phyloP scores from a whole-genome alignment of 1,284 basidiomycete genomes.

The Ceratobasidium sp. region DNA sequence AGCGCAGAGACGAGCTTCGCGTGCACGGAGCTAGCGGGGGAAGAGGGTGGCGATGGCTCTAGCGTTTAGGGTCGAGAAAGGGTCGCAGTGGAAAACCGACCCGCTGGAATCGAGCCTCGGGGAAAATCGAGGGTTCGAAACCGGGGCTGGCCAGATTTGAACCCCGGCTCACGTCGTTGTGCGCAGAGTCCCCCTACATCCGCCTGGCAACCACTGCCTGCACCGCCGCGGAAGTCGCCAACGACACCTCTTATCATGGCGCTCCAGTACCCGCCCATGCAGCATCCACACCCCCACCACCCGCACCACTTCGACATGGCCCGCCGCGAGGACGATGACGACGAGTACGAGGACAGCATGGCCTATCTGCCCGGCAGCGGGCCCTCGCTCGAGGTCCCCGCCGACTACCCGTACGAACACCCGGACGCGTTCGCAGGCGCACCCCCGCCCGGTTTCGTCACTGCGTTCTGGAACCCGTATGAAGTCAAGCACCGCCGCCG shows the following conservation, averaged over 20 bases:
- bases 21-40: neutral
- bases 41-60: neutral
- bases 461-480: constrained; percentile 73
- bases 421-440: neutral
- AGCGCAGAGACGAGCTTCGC: neutral
- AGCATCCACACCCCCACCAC: neutral
- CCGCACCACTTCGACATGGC: neutral
- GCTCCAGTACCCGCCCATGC: neutral
- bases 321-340: constrained; percentile 16
- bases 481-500: constrained; percentile 91
- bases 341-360: neutral
- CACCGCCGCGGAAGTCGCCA: neutral
- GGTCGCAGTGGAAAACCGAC: constrained; percentile 13
- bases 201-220: constrained; percentile 24
- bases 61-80: constrained; percentile 8
- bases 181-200: neutral
- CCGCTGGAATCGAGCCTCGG: neutral
- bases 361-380: constrained; percentile 32
- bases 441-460: constrained; percentile 35
- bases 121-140: neutral
- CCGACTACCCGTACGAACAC: constrained; percentile 5
- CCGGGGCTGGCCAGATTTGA: too few relatives aligned
- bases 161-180: neutral
- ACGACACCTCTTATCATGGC: neutral
- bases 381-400: constrained; percentile 5